These are phyloP conservation scores for Akanthomyces lecanii DNA, from an alignment of 2,329 filamentous ascomycete genomes.

Conservation along the genomic window DNA sequence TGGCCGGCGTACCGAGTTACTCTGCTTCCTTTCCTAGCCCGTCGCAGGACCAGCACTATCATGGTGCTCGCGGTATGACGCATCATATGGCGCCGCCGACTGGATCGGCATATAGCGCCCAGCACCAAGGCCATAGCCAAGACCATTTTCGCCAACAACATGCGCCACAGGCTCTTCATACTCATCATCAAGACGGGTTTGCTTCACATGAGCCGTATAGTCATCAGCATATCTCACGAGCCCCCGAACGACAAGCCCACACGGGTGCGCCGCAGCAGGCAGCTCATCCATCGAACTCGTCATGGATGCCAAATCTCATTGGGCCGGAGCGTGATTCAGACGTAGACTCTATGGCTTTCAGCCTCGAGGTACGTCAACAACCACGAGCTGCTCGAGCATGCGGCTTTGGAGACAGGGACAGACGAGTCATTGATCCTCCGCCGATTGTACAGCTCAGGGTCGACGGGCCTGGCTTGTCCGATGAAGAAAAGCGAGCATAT, in stretches of 20 bases:
- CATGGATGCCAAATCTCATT: constrained; percentile 27
- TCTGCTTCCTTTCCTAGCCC: neutral
- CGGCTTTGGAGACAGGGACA: constrained; percentile 77
- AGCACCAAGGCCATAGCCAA: neutral
- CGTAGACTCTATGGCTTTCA: constrained; percentile 27
- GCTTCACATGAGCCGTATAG: constrained; percentile 4
- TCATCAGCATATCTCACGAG: constrained; percentile 3
- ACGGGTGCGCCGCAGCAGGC: neutral
- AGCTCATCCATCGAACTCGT: constrained; percentile 4
- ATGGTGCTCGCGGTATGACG: neutral
- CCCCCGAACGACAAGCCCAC: neutral
- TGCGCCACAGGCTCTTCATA: neutral
- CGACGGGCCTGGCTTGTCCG: constrained; percentile 50
- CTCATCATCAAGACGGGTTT: neutral
- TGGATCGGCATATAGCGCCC: neutral
- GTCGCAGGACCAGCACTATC: constrained; percentile 1
- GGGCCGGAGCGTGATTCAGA: constrained; percentile 20
- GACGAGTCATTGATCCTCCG: constrained; percentile 77
- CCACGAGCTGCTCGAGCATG: constrained; percentile 74
- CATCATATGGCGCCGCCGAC: neutral
- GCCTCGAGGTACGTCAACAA: constrained; percentile 63
- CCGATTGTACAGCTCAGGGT: constrained; percentile 74
- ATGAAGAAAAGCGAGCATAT: constrained; percentile 48
- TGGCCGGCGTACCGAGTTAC: constrained; percentile 21
- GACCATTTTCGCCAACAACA: constrained; percentile 9